phyloP scores from a whole-genome alignment of 2,329 filamentous ascomycete species.

The Hortaea werneckii region DNA sequence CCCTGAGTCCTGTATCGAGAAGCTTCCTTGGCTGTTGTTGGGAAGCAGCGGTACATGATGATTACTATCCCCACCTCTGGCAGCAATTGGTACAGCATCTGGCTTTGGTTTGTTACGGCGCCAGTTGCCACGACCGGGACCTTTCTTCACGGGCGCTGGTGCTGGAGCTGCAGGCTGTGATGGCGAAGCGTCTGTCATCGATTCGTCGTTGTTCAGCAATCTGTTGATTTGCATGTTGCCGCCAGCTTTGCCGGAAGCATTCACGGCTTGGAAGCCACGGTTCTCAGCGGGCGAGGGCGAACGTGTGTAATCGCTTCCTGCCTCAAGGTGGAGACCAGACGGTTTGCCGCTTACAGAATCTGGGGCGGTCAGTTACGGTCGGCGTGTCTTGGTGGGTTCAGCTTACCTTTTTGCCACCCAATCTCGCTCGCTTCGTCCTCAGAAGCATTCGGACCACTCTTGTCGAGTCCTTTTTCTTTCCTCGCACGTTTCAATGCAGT shows the following conservation, averaged over 20 bases:
- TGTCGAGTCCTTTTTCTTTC: constrained; percentile 35
- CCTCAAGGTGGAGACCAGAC: constrained; percentile 12
- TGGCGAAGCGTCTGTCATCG: constrained; percentile 14
- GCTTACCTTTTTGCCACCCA: constrained; percentile 13
- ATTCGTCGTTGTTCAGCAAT: constrained; percentile 38
- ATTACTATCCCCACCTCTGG: constrained; percentile 10
- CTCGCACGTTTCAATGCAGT: constrained; percentile 41
- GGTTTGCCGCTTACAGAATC: background rate
- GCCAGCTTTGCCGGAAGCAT: constrained; percentile 25
- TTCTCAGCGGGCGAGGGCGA: constrained; percentile 30
- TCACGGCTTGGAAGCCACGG: constrained; percentile 29
- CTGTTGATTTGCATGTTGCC: constrained; percentile 40
- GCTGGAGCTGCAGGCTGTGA: constrained; percentile 21
- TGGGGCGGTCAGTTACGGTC: background rate
- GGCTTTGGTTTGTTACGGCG: constrained; percentile 28
- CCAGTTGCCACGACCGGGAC: constrained; percentile 42
- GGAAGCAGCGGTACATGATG: constrained; percentile 27
- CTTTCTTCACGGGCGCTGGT: constrained; percentile 26
- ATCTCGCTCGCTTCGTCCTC: constrained; percentile 23
- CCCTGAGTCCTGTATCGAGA: constrained; percentile 15
- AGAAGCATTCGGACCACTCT: constrained; percentile 11
- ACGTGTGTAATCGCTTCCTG: constrained; percentile 37
- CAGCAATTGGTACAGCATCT: constrained; percentile 6
- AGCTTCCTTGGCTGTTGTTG: constrained; percentile 20
- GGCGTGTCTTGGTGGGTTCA: background rate